A percentile compares a stretch with the other conserved stretches of the same genome.
These are phyloP conservation scores for Fraxinus platypoda DNA, from an alignment of 305 asterid genomes.

Conservation along the genomic window DNA sequence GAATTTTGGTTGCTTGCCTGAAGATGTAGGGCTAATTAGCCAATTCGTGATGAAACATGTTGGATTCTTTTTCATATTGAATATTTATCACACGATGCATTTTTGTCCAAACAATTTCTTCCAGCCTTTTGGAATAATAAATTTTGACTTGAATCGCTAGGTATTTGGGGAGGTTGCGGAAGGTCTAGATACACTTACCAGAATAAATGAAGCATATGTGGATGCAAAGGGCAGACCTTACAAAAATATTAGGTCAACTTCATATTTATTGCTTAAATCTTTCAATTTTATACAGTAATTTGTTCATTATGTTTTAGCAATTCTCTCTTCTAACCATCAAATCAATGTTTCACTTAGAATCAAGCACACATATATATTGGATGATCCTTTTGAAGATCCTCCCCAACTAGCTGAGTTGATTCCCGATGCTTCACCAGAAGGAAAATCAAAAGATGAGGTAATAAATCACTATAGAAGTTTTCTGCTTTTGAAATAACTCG, in stretches of 20 bases:
- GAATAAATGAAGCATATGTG: slow-evolving; percentile 33
- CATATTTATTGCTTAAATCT: too few species aligned
- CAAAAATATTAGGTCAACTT: too few species aligned
- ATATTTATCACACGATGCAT: not conserved
- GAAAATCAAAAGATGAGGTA: slow-evolving; percentile 94
- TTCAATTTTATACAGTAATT: too few species aligned
- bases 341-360: too few species aligned
- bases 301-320: too few species aligned
- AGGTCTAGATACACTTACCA: slow-evolving; percentile 76
- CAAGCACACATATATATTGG: too few species aligned
- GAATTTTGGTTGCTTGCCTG: not conserved
- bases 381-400: slow-evolving; percentile 96
- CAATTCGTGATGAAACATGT: not conserved
- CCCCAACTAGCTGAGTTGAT: slow-evolving; percentile 60
- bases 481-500: not conserved
- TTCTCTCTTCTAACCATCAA: too few species aligned
- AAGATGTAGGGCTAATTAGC: not conserved
- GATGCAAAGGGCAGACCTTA: too few species aligned
- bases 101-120: not conserved
- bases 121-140: not conserved
- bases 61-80: not conserved
- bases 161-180: slow-evolving; percentile 95
- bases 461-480: slow-evolving; percentile 6
- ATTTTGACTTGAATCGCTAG: slow-evolving; percentile 36
- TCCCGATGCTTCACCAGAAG: slow-evolving; percentile 94